Evolutionary conservation across 148 eudicot genomes (phyloP), one percentile per base, ranked within the genome.

Genomic region (Cornus suecica): DNA sequence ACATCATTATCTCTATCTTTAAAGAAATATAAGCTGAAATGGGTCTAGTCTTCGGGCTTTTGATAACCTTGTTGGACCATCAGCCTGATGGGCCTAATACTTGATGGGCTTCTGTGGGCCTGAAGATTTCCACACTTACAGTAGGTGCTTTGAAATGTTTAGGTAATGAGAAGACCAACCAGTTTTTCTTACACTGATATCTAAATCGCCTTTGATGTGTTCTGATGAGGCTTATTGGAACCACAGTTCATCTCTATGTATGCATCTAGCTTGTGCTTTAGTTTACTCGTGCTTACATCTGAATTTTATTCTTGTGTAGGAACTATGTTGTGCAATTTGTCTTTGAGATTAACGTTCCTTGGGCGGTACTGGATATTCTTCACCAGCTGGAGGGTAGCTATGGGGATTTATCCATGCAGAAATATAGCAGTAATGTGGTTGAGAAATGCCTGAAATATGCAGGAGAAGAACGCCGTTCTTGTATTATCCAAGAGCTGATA

Each of bases 391-490:
- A 79, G 76, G 82, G 85, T 45, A 79, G 76, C 72, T 82, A 82
- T 26, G 85, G 76, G 10, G 85, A 82, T 75, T 66, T 82, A 25
- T 79, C 85, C n/a, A 72, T 79, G 79, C 85, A 82, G 69, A 82
- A 82, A 68, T 79, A 82, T 60, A 82, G 82, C 70, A 82, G 85
- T 51, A 82, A 82, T 68, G 85, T 82, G 28, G 79, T 82, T 70
- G 85, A 82, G 52, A 82, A 82, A 73, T 82, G 85, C 77, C 74
- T 82, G 26, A 82, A 82, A 79, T 73, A 82, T 76, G 80, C 82
- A n/a, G 75, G 76, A 63, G 85, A 82, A 58, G 85, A 79, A 72
- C 42, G 66, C 9, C 70, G 68, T 34, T 61, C 31, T 79, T 41
- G 73, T 61, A 76, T 82, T 48, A 79, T 82, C 30, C 41, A 68